Base-by-base conservation (phyloP, 768 basidiomycete genomes). In the Paxillus ammoniavirescens region DNA sequence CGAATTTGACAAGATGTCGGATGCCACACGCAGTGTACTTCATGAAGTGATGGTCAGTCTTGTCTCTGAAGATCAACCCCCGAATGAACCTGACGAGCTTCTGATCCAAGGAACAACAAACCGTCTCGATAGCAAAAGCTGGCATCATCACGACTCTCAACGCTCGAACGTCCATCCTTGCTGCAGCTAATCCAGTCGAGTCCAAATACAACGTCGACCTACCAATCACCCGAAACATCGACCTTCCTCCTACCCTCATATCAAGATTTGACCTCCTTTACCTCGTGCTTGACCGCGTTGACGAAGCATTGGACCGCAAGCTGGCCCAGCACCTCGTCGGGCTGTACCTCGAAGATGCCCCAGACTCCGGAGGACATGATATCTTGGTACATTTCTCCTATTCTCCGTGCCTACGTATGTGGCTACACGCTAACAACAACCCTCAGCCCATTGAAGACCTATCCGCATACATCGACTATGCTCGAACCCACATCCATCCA, bases 1-100 rank as follows among this genome's bases (percentile, higher is more conserved):
- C 61, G 96, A 98, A 72, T 98, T 99, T 62, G 97, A 99, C 75
- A 99, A 99, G 72, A 99, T 99, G 97, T 94, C 95, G 35, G 89
- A 98, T 56, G 84, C 91, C 5, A 98, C 97, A 42, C 87, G 97
- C 44, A 98, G 97, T 66, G 96, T 98, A 8, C 82, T 99, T 42
- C 97, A 99, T 72, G 96, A 98, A 83, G 95, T 97, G 14, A 98
- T 98, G 96, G 91, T 92, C 59, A 49, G 78, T 60, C 49, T 55
- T 21, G 18, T 2, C 51, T 21, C 26, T 35, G 8, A 14, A 42
- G 26, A 21, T 17, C 8, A 23, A 50, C 33, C 8, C 12, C 23
- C 41, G 17, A 26, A 41, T 30, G 15, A 31, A 9, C 14, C 41
- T 55, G 18, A 54, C 51, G 52, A 30, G 40, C 40, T 23, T 35